A percentile compares a stretch with the other conserved stretches of the same genome.
Evolutionary conservation across 257 asterid genomes (phyloP).

Genomic region (Eucommia ulmoides): DNA sequence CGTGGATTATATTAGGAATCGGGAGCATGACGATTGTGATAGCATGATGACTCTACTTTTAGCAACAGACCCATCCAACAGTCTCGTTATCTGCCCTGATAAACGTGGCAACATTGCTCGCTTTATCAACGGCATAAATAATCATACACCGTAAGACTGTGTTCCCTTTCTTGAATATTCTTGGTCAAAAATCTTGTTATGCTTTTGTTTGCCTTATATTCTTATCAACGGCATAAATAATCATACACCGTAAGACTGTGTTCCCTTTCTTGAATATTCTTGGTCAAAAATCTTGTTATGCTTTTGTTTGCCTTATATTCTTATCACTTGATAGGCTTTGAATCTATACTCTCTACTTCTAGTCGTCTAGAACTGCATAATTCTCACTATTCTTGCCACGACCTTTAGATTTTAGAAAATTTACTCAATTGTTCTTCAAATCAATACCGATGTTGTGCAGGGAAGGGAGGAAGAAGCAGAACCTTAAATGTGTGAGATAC

Average conservation of each 20-base stretch:
- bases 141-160: constrained; percentile 54
- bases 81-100: constrained; percentile 80
- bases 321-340: constrained; percentile 1
- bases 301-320: constrained; percentile 7
- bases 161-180: constrained; percentile 7
- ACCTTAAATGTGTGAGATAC: constrained; percentile 71
- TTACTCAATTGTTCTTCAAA: constrained; percentile 12
- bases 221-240: constrained; percentile 72
- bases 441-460: constrained; percentile 34
- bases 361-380: constrained; percentile 4
- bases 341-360: not conserved
- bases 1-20: constrained; percentile 61
- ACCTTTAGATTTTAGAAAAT: constrained; percentile 3
- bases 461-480: constrained; percentile 78
- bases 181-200: constrained; percentile 10
- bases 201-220: constrained; percentile 7
- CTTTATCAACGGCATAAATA: constrained; percentile 77
- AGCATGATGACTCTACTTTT: constrained; percentile 88
- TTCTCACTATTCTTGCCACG: not conserved
- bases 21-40: constrained; percentile 73
- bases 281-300: constrained; percentile 8
- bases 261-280: constrained; percentile 9
- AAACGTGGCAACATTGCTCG: constrained; percentile 79
- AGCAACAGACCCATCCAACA: constrained; percentile 39
- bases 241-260: constrained; percentile 49